Base-by-base conservation (phyloP, 768 basidiomycete species). In the Hygrophorus pudorinus region DNA sequence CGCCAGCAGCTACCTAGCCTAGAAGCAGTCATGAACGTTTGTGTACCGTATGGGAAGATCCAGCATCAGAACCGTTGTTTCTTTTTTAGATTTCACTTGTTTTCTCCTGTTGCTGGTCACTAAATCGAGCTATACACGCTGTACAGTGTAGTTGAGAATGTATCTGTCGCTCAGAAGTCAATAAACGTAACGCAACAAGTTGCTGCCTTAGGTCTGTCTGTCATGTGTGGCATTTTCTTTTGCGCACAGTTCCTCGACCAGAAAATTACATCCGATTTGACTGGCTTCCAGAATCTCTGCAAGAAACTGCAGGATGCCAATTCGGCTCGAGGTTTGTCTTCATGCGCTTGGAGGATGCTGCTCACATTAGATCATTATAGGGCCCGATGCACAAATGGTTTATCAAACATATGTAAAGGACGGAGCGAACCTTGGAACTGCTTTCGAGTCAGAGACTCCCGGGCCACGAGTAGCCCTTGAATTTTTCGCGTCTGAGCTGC, bases 1-100 rank as follows among this genome's bases (percentile, higher is more conserved):
- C 44, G 85, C 92, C 31, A 82, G 78, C 49, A 79, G 84, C 41
- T 98, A 98, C 76, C 72, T 66, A 58, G 69, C 75, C 53, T 76
- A 64, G 59, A 34, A 16, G 21, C 3, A 16, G 14, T 13, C 42
- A 5, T 33, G 13, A 33, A n/a, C 27, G 12, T 3, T 4, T 6
- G 4, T 12, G 24, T 13, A 31, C 13, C 28, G 9, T 35, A 35
- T 9, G 33, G 33, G 33, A 35, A 3, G 33, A n/a, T 35, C 9
- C 17, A 9, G n/a, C 33, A 35, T 3, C 17, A n/a, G 17, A 17
- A n/a, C 3, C 17, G n/a, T 24, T 24, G 7, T 35, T 17, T 35
- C 17, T 17, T n/a, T 32, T 32, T 35, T 35, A 35, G 33, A 35
- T 35, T 35, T 3, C 33, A 24, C 24, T 24, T 24, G 24, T 24